Evolutionary conservation across 106 monocot species (phyloP), one percentile per base, ranked within the genome.

Genomic region (Hemerocallis citrina): DNA sequence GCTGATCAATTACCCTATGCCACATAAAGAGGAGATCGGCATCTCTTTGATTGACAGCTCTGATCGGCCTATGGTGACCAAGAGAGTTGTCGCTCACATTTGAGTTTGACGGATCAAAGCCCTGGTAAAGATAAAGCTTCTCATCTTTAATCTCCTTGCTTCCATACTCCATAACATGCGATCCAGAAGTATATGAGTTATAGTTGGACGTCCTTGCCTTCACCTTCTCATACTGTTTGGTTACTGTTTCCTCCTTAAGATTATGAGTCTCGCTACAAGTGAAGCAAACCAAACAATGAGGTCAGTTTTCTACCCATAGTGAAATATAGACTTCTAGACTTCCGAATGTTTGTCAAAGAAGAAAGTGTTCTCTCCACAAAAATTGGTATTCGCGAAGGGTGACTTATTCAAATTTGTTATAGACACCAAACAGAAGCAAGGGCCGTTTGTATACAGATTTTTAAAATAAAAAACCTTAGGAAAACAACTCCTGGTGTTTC

Each of bases 11-110:
- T 61, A 95, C 94, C 68, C 66, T 73, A 36, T 78, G 75, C 95
- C 89, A 86, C 42, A 95, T 24, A 75, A 83, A 86, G 43, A 86
- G 83, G 6, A 95, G 95, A 48, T 95, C 83, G 2, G 83, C 95
- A 40, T 95, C 89, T 32, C 86, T 77, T 59, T 90, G 86, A 58
- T 81, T 84, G 50, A 89, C 59, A 0, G 51, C 68, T 14, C 67
- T 72, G 51, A 59, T 39, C 7, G 17, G 46, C 44, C 50, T 39
- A 2, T 14, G 48, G 5, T 16, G 5, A 9, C 5, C 42, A 33
- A 78, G 49, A 43, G 54, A 52, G 31, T 82, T 80, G 19, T 78
- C 64, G 12, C 70, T 62, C 11, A 65, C 41, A 32, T 89, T 80
- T 34, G 68, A 70, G 51, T 75, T 78, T 17, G 64, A 52, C 16